Evolutionary conservation across 805 yeast genomes (phyloP).

Genomic region (Geotrichum ghanense): DNA sequence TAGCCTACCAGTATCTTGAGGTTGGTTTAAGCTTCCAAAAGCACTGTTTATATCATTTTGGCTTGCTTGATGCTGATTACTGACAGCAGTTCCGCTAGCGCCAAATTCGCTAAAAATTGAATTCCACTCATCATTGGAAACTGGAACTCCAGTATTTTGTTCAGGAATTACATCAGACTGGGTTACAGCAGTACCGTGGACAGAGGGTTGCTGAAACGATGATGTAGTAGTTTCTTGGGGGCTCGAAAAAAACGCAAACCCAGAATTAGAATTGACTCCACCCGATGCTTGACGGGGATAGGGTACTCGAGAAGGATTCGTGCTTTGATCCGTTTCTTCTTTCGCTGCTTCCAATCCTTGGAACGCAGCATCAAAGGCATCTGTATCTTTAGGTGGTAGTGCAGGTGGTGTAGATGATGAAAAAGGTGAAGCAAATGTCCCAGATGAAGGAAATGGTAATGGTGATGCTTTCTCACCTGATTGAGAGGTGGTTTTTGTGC

Average conservation of each 20-base stretch:
- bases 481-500: not conserved
- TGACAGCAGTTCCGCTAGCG: slow-evolving; percentile 15
- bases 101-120: slow-evolving; percentile 86
- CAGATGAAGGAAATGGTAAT: too few relatives aligned
- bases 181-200: slow-evolving; percentile 11
- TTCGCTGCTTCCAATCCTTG: slow-evolving; percentile 35
- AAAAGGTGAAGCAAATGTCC: too few relatives aligned
- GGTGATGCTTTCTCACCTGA: slow-evolving; percentile 6
- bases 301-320: not conserved
- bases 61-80: slow-evolving; percentile 9
- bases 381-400: slow-evolving; percentile 13
- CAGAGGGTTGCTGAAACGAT: slow-evolving; percentile 5
- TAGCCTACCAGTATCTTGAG: slow-evolving; percentile 1
- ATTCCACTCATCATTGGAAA: slow-evolving; percentile 74
- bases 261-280: not conserved
- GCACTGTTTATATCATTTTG: slow-evolving; percentile 13
- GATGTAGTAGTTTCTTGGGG: slow-evolving; percentile 12
- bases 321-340: not conserved
- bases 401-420: not conserved
- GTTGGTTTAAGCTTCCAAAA: slow-evolving; percentile 8
- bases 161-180: slow-evolving; percentile 7
- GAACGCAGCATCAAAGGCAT: slow-evolving; percentile 33
- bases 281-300: slow-evolving; percentile 4
- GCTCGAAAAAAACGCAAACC: slow-evolving; percentile 1
- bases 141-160: slow-evolving; percentile 8